A percentile compares a stretch with the other conserved stretches of the same genome.
Evolutionary conservation across 2,329 filamentous ascomycete genomes (phyloP).

Genomic region (Orbilia ellipsospora): DNA sequence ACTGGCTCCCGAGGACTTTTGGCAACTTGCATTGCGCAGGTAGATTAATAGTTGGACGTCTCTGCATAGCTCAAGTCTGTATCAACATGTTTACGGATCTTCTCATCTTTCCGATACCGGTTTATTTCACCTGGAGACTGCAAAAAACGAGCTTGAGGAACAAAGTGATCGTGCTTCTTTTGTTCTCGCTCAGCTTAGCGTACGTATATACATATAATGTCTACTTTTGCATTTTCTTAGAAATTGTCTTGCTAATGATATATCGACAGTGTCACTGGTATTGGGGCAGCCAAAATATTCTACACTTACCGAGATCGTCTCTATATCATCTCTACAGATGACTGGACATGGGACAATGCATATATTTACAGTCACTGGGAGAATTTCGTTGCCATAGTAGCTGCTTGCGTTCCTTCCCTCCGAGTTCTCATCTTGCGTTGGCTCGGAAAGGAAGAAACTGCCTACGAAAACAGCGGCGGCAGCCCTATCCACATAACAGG

Average conservation of each 20-base stretch:
- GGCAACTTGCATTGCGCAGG: conserved; percentile 62
- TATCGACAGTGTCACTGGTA: conserved; percentile 61
- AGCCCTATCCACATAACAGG: conserved; percentile 41
- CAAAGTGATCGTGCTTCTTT: conserved; percentile 62
- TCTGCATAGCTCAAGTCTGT: conserved; percentile 63
- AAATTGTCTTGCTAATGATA: conserved; percentile 7
- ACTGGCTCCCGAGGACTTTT: conserved; percentile 62
- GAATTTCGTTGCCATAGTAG: conserved; percentile 63
- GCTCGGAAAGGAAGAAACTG: conserved; percentile 57
- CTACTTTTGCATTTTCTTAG: too few relatives aligned
- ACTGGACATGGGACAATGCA: conserved; percentile 64
- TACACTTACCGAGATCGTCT: conserved; percentile 63
- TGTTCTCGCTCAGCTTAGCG: conserved; percentile 63
- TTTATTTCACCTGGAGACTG: conserved; percentile 63
- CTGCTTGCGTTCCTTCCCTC: conserved; percentile 63
- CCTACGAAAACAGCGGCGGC: conserved; percentile 14
- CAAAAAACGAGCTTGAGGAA: conserved; percentile 63
- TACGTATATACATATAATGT: conserved; percentile 56
- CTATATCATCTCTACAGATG: conserved; percentile 60
- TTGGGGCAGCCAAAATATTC: conserved; percentile 63
- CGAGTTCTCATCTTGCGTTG: conserved; percentile 63
- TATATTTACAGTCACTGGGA: conserved; percentile 64
- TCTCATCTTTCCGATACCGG: conserved; percentile 63
- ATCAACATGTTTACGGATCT: conserved; percentile 63
- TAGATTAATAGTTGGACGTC: conserved; percentile 61